Percentiles rank a stretch among this genome's conserved stretches.
Conservation (phyloP, 2,329 filamentous ascomycete species). For the Aspergillus novofumigatus region DNA sequence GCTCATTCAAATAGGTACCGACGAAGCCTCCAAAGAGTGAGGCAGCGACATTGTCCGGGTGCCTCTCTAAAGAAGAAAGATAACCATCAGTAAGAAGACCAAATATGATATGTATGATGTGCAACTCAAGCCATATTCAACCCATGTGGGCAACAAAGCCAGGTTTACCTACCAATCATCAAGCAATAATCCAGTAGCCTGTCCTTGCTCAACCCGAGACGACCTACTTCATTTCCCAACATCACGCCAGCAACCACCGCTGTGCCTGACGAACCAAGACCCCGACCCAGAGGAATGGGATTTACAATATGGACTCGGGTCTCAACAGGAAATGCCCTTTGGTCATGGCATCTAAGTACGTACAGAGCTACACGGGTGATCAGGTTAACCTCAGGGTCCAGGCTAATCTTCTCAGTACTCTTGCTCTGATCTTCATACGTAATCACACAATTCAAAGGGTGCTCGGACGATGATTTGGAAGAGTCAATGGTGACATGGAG, state of each 20-base stretch:
- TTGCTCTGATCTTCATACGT: conserved; percentile 83
- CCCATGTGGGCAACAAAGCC: neutral
- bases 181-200: conserved; percentile 91
- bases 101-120: neutral
- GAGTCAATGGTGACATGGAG: conserved; percentile 73
- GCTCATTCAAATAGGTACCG: conserved; percentile 90
- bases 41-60: conserved; percentile 92
- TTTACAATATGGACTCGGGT: conserved; percentile 95
- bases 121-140: neutral
- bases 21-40: conserved; percentile 95
- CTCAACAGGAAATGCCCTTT: conserved; percentile 75
- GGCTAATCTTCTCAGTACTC: conserved; percentile 67
- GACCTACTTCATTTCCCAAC: conserved; percentile 82
- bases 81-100: conserved; percentile 12
- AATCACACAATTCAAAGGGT: conserved; percentile 66
- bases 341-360: conserved; percentile 85
- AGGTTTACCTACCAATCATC: conserved; percentile 72
- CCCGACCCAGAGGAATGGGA: conserved; percentile 87
- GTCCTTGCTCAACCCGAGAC: conserved; percentile 70
- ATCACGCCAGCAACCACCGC: conserved; percentile 95
- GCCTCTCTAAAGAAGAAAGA: conserved; percentile 53
- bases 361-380: conserved; percentile 93
- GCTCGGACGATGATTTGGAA: conserved; percentile 35
- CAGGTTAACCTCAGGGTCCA: conserved; percentile 83
- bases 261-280: conserved; percentile 90